Base-by-base conservation (phyloP, 768 basidiomycete species). In the Naganishia antarctica region DNA sequence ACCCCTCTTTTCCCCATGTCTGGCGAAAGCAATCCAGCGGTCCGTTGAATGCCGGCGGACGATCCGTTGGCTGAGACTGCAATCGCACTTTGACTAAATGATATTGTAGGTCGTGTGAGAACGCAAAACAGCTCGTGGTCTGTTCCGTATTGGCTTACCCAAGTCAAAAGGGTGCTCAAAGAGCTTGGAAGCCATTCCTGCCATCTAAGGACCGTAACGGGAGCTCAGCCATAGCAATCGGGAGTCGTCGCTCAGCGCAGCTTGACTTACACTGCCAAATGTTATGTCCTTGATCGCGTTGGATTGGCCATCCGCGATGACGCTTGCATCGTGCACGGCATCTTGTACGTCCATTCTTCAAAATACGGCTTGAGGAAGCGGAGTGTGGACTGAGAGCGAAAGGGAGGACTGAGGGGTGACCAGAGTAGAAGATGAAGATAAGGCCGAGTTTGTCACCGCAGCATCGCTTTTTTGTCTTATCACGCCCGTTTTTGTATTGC, bases 91-190 rank as follows among this genome's bases (percentile, higher is more conserved):
- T 97, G 62, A 91, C 77, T 78, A 59, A 15, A 15, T 32, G 25
- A 18, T 23, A n/a, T 15, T 13, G 34, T 2, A 5, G 23, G 25
- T 13, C 28, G 37, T 12, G 25, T 34, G 34, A 21, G 47, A 18
- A 48, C n/a, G 21, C 12, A 65, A 40, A 23, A 15, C 48, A 21
- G 51, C 21, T 6, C 13, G 12, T 4, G n/a, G n/a, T 23, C 2
- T 23, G 21, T 15, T 57, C 5, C 15, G 11, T 3, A 29, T 31
- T n/a, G 7, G 63, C 73, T 67, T 29, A 77, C 77, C 88, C 37
- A 98, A 83, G 78, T 97, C 93, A 72, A 94, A 91, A 0, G 94
- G 94, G 74, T 96, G 91, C 79, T 94, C 92, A 67, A 96, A 86
- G 16, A 91, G 80, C 78, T 91, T 90, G 23, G 91, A 87, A 9